Base-by-base conservation (phyloP, 352 stramenopile species). In the Plasmopara viticola region DNA sequence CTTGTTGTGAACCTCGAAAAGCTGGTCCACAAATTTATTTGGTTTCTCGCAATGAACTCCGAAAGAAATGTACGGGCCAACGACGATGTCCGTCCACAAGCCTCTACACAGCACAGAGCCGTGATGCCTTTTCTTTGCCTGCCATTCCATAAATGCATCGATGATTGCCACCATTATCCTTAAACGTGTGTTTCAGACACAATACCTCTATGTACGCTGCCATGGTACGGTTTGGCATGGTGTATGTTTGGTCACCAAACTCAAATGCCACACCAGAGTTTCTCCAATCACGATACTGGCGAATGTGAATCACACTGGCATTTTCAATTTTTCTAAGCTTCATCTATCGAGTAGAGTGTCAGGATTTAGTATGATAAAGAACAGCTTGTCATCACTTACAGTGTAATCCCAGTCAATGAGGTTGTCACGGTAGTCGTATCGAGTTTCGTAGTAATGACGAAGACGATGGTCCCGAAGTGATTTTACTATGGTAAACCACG, bases 361-460 rank as follows among this genome's bases (percentile, higher is more conserved):
- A 47, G 4, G 17, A 10, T 10, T 34, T 18, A 15, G 30, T 39
- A 25, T 25, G 20, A 14, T 31, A n/a, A 46, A 12, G 20, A 40
- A 2, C 31, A 31, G 30, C 8, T 30, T 29, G 29, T 6, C n/a
- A 20, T 34, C 25, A 50, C 65, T 35, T 46, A 87, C 82, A 28
- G 81, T 91, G 75, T 98, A 98, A 64, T 98, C 94, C 94, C 93
- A 98, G 60, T 98, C 94, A 44, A 97, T 83, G 56, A 97, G 65
- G 49, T 95, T 96, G 43, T 90, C 76, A 18, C 90, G 80, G 66
- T 92, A 86, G 65, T 98, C 94, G 70, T 95, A 98, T 38, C 92
- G 84, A 42, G 83, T 73, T 56, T 94, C 90, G 63, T 97, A 97
- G 55, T 90, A 96, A 55, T 91, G 69, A 9, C 91, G 87, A 30